Evolutionary conservation across 1,284 basidiomycete genomes (phyloP).

Genomic region (Amylostereum areolatum): DNA sequence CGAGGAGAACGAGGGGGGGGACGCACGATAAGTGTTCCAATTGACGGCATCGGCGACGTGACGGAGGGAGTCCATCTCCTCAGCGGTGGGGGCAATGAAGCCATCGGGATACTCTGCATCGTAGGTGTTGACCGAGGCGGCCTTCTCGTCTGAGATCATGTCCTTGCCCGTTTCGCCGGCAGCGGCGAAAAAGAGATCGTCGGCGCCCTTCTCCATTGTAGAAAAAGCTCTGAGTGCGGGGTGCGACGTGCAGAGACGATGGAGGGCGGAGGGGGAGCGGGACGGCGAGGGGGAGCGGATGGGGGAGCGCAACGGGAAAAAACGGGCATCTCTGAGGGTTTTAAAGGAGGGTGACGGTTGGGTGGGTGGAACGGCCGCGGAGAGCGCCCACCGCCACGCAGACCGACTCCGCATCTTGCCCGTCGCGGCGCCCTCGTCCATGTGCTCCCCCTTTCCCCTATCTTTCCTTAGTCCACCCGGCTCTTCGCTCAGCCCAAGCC

Average conservation of each 20-base stretch:
- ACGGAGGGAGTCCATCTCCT: slow-evolving; percentile 56
- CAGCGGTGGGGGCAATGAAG: slow-evolving; percentile 62
- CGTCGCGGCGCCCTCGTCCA: not conserved
- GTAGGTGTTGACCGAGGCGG: slow-evolving; percentile 16
- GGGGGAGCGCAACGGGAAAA: not conserved
- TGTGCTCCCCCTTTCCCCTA: slow-evolving; percentile 1
- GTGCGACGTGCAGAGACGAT: not conserved
- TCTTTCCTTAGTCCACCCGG: not conserved
- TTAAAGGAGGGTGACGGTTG: too few species aligned
- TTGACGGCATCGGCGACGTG: slow-evolving; percentile 59
- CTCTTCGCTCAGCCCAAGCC: too few species aligned
- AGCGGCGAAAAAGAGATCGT: slow-evolving; percentile 24
- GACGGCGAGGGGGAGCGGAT: not conserved
- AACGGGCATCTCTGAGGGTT: not conserved
- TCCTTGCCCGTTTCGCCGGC: slow-evolving; percentile 20
- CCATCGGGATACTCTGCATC: slow-evolving; percentile 32
- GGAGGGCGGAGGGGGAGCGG: not conserved
- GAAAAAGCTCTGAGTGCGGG: not conserved
- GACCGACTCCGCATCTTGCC: not conserved
- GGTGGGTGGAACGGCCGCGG: too few species aligned
- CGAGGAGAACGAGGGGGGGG: slow-evolving; percentile 8
- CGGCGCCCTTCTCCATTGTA: slow-evolving; percentile 18
- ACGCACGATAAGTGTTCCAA: slow-evolving; percentile 61
- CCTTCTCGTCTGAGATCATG: slow-evolving; percentile 10
- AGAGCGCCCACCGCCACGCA: too few species aligned